These are phyloP conservation scores for Botrytis medusae DNA, from an alignment of 2,329 filamentous ascomycete genomes.

Conservation along the genomic window DNA sequence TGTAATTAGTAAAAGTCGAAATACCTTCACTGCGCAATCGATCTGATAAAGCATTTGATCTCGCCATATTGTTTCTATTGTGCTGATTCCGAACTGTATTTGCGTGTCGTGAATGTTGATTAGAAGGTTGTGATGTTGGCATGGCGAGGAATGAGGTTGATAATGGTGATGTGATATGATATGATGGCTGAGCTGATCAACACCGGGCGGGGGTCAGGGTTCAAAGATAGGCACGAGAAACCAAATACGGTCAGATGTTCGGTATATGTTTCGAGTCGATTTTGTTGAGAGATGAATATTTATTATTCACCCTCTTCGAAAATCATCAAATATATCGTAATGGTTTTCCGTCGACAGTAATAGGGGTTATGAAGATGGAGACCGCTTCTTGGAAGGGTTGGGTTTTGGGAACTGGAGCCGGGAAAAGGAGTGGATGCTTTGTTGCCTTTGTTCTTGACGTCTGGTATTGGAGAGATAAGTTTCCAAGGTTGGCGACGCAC, in stretches of 20 bases:
- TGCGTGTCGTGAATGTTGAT: constrained; percentile 16
- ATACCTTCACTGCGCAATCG: constrained; percentile 37
- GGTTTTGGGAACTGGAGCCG: not conserved
- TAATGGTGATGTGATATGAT: not conserved
- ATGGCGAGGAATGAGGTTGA: constrained; percentile 21
- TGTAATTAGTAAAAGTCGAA: not conserved
- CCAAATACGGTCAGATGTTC: constrained; percentile 15
- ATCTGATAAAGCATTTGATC: constrained; percentile 28
- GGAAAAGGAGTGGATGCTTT: constrained; percentile 6
- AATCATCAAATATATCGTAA: not conserved
- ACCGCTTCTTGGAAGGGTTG: not conserved
- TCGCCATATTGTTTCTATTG: constrained; percentile 22
- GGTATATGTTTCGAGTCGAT: constrained; percentile 12
- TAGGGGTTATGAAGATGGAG: constrained; percentile 10
- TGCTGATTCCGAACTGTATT: constrained; percentile 13
- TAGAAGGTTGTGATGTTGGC: constrained; percentile 20
- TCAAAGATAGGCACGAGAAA: constrained; percentile 13
- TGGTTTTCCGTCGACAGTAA: not conserved
- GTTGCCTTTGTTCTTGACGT: constrained; percentile 12
- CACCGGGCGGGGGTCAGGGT: constrained; percentile 4
- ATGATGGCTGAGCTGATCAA: constrained; percentile 8
- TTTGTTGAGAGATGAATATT: constrained; percentile 2
- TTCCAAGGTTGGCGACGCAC: not conserved
- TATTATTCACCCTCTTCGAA: not conserved
- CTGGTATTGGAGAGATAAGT: not conserved